phyloP scores from a whole-genome alignment of 2,329 filamentous ascomycete species.

The Fusarium abutilonis region DNA sequence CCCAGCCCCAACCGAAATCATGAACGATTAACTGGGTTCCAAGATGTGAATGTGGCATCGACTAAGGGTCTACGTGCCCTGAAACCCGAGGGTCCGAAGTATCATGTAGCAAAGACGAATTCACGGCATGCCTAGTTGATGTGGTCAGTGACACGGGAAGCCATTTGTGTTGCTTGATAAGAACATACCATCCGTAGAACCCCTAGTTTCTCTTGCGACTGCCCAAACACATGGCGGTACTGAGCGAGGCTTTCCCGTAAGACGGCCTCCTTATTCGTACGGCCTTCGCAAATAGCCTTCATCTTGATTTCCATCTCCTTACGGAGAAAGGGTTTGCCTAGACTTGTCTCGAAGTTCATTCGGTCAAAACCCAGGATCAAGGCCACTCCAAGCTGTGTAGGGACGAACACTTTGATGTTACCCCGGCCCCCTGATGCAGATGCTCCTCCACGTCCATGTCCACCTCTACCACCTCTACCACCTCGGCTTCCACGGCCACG shows the following conservation, averaged over 20 bases:
- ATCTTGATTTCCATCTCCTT: constrained; percentile 99
- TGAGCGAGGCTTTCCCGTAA: constrained; percentile 85
- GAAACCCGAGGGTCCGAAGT: constrained; percentile 19
- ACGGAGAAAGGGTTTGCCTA: constrained; percentile 93
- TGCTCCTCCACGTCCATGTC: constrained; percentile 53
- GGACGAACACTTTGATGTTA: constrained; percentile 85
- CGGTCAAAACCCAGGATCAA: constrained; percentile 94
- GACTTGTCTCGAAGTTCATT: constrained; percentile 90
- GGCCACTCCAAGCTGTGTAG: constrained; percentile 89
- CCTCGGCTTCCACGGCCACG: constrained; percentile 60
- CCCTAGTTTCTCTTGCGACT: constrained; percentile 80
- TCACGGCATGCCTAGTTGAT: constrained; percentile 51
- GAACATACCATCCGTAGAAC: constrained; percentile 68
- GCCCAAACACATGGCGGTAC: constrained; percentile 86
- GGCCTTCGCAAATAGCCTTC: constrained; percentile 94
- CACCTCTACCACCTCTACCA: constrained; percentile 47
- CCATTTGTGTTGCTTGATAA: constrained; percentile 3
- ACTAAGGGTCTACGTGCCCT: constrained; percentile 45
- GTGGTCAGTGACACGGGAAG: constrained; percentile 30
- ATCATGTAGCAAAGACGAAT: constrained; percentile 46
- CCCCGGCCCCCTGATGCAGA: constrained; percentile 57
- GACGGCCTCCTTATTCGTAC: constrained; percentile 76
- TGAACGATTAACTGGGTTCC: constrained; percentile 10
- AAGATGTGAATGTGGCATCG: constrained; percentile 37
- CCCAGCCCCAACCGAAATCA: constrained; percentile 19